Evolutionary conservation across 2,329 filamentous ascomycete genomes (phyloP), one percentile per base, ranked within the genome.

Genomic region (Arthrobotrys sphaeroides): DNA sequence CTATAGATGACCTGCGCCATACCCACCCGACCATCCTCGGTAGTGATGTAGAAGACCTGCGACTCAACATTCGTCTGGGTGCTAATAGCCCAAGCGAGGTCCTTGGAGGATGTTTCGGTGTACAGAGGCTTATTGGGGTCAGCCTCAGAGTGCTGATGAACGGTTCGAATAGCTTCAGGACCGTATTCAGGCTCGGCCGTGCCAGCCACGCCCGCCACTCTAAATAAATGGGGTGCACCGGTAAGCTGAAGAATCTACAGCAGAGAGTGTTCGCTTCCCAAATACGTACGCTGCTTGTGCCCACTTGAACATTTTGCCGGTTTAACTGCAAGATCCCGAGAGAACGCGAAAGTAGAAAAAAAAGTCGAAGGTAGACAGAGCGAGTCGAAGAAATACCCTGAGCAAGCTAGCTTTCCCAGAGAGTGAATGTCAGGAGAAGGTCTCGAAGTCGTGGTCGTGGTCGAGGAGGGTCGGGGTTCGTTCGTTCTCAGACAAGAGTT

Each of bases 121-220:
- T 93, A 90, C 38, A 77, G 73, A 31, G 70, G 47, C 36, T 74
- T 67, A 12, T 28, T 57, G 7, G 33, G 16, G 20, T 67, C 74
- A 43, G 77, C 78, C 20, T 78, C 70, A 82, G 90, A 88, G 77
- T 91, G 87, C 84, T 97, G 93, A 78, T 91, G 90, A 78, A 99
- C 93, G 20, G 94, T 90, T 81, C 89, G 90, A 83, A 98, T 92
- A 80, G 94, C 94, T 5, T 89, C 88, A 57, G 94, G 90, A 78
- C 95, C 95, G 83, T 99, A 97, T 84, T 96, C 91, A 82, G 94
- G 94, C 87, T 97, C 94, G 83, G 96, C 91, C 66, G 94, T 98
- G 84, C 96, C 94, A 82, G 94, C 93, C 82, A 97, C 93, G 83
- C 94, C 87, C 83, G 87, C 88, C 84, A 90, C 83, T 83, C 88